Base-by-base conservation (phyloP, 371 early-diverging fungal species). In the Furculomyces boomerangus region DNA sequence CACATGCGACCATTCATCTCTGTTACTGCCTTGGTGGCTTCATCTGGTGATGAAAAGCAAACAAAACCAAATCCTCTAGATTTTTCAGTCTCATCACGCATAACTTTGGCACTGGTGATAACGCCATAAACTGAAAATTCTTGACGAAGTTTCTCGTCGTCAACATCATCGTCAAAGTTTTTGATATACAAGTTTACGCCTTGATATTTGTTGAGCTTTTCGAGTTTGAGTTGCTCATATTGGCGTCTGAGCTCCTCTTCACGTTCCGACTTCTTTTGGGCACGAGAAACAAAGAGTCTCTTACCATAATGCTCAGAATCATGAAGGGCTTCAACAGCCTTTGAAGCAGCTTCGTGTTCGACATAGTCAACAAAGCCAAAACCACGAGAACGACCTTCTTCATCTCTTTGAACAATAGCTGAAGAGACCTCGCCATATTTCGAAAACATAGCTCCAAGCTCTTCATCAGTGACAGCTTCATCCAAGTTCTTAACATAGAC, bases 401-500 rank as follows among this genome's bases (percentile, higher is more conserved):
- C 88, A 64, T 87, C 86, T 25, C 71, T 71, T 58, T 74, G 71
- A 56, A 92, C 62, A 52, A 79, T 71, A 50, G 79, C 83, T 52
- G 91, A 97, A 56, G 86, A 89, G 70, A 90, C 83, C 46, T 73
- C 66, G 41, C 99, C 99, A 62, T 74, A 93, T 64, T 76, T 73
- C 45, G 63, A 62, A 70, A 99, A 98, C 72, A 98, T 62, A 54
- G 78, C 79, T 40, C 70, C 63, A 59, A 99, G 79, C 64, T 85
- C 81, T 16, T 86, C 85, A 63, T 93, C 84, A 53, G 74, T 74
- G 55, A 95, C 81, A 46, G 77, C 74, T 54, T 80, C 74, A 57
- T 88, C 90, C 57, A 99, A 67, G 78, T 97, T 96, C 81, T 96
- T 99, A 65, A 99, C 83, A 74, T 93, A 99, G 54, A 99, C 79